Evolutionary conservation across 495 filamentous ascomycete genomes (phyloP).

Genomic region (Copromyces sp.): DNA sequence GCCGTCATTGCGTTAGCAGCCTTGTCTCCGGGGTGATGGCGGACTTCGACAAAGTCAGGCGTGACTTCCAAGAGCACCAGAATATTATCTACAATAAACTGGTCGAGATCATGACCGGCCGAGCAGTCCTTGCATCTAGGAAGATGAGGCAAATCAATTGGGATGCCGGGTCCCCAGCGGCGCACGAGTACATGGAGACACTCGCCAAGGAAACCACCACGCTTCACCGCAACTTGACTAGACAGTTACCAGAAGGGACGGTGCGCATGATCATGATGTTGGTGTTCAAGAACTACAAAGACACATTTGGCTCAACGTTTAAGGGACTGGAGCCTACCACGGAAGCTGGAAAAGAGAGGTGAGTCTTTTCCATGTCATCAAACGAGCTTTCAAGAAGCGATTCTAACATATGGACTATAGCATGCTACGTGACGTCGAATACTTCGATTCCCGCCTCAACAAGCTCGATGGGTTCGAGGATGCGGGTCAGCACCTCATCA

Average conservation of each 20-base stretch:
- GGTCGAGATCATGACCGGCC: slow-evolving; percentile 86
- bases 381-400: not conserved
- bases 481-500: slow-evolving; percentile 54
- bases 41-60: slow-evolving; percentile 88
- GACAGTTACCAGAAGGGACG: slow-evolving; percentile 69
- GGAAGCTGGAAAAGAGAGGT: slow-evolving; percentile 64
- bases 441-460: slow-evolving; percentile 61
- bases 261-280: slow-evolving; percentile 81
- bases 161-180: slow-evolving; percentile 37
- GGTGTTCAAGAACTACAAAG: slow-evolving; percentile 78
- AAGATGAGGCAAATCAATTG: slow-evolving; percentile 69
- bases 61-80: slow-evolving; percentile 87
- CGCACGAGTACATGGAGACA: slow-evolving; percentile 81
- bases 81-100: slow-evolving; percentile 89
- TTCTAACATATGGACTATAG: slow-evolving; percentile 34
- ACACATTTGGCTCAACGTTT: slow-evolving; percentile 71
- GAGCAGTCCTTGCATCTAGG: slow-evolving; percentile 60
- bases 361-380: slow-evolving; percentile 17
- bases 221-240: slow-evolving; percentile 76
- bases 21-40: slow-evolving; percentile 48
- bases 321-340: slow-evolving; percentile 54
- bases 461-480: slow-evolving; percentile 75
- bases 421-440: slow-evolving; percentile 69
- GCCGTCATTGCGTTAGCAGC: slow-evolving; percentile 56
- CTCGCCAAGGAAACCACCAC: slow-evolving; percentile 81